Evolutionary conservation across 2,329 filamentous ascomycete species (phyloP).

Genomic region (Aspergillus quadrilineatus): DNA sequence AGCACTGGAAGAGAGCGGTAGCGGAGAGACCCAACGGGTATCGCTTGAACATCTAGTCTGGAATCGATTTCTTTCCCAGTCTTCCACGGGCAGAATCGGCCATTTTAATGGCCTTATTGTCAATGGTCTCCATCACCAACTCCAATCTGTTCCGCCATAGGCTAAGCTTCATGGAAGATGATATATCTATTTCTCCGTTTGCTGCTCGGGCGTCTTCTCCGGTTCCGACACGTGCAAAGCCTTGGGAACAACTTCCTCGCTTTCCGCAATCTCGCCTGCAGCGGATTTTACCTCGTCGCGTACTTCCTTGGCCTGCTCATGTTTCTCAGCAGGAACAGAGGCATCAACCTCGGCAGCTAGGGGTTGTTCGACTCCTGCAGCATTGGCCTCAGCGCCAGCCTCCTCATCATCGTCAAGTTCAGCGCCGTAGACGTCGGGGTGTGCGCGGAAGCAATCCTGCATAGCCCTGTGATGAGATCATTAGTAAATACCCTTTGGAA

Average conservation of each 20-base stretch:
- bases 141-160: no score
- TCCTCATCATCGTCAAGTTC: constrained; percentile 76
- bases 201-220: constrained; percentile 21
- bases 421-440: constrained; percentile 89
- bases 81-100: background rate
- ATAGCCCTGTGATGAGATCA: constrained; percentile 64
- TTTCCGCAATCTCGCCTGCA: constrained; percentile 36
- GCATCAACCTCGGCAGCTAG: constrained; percentile 28
- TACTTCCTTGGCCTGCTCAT: constrained; percentile 24
- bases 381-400: constrained; percentile 30
- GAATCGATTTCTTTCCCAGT: background rate
- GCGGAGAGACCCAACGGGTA: no score
- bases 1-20: background rate
- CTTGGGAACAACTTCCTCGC: constrained; percentile 50
- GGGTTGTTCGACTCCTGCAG: constrained; percentile 27
- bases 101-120: no score
- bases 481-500: background rate
- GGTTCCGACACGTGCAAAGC: constrained; percentile 47
- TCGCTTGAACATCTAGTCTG: background rate
- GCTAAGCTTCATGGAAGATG: background rate
- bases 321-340: constrained; percentile 28
- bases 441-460: constrained; percentile 93
- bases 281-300: constrained; percentile 25
- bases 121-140: no score
- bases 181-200: constrained; percentile 21